A percentile compares a stretch with the other conserved stretches of the same genome.
phyloP scores from a whole-genome alignment of 2,329 filamentous ascomycete genomes.

The Ilyonectria sp. region DNA sequence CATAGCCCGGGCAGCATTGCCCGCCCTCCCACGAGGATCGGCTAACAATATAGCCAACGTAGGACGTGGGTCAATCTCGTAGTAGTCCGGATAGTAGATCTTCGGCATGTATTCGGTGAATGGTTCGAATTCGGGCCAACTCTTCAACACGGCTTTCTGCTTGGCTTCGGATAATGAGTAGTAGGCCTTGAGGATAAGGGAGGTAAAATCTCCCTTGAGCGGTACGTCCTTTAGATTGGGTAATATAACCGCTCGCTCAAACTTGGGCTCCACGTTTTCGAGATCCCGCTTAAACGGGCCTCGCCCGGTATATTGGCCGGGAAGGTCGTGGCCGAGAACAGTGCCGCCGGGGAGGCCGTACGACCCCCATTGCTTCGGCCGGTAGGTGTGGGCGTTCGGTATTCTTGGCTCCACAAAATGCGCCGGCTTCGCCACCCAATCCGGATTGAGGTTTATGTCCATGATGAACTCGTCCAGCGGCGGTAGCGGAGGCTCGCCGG shows the following conservation, averaged over 20 bases:
- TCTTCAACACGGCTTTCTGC: constrained; percentile 9
- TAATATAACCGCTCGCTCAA: not conserved
- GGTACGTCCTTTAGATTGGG: not conserved
- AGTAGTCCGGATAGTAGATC: not conserved
- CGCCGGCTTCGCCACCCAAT: not conserved
- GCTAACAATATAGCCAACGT: constrained; percentile 13
- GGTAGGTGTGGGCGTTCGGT: not conserved
- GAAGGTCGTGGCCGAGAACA: not conserved
- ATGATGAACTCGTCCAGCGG: constrained; percentile 16
- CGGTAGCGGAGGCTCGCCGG: constrained; percentile 19
- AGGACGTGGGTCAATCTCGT: constrained; percentile 17
- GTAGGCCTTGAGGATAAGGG: constrained; percentile 1
- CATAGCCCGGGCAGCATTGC: constrained; percentile 13
- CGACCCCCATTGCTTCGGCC: not conserved
- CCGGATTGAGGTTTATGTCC: constrained; percentile 11
- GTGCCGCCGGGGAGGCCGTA: not conserved
- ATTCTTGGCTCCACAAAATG: not conserved
- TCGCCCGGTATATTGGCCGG: not conserved
- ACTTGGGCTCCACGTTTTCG: not conserved
- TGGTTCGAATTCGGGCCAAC: constrained; percentile 7
- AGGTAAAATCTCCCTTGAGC: not conserved
- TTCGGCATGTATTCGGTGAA: not conserved
- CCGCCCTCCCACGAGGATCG: constrained; percentile 7
- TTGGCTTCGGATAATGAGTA: not conserved
- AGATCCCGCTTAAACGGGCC: not conserved